A percentile compares a stretch with the other conserved stretches of the same genome.
Conservation (phyloP, 1,284 basidiomycete species). For the Moesziomyces sp. region DNA sequence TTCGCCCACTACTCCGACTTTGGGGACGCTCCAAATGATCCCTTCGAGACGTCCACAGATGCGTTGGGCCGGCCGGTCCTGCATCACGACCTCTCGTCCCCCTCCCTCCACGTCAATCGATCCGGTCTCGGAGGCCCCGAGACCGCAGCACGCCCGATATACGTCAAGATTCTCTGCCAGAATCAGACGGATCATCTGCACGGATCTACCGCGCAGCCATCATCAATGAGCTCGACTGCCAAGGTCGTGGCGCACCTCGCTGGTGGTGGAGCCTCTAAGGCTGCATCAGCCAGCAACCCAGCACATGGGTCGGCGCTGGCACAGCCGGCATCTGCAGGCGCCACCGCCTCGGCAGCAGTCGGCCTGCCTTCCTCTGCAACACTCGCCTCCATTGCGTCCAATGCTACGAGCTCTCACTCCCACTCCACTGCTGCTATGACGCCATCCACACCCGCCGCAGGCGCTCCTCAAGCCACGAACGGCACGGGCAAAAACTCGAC, state of each 20-base stretch:
- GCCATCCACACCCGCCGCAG: constrained; percentile 26
- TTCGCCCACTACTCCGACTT: constrained; percentile 21
- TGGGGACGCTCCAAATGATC: constrained; percentile 31
- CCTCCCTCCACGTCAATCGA: background rate
- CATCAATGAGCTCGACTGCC: constrained; percentile 13
- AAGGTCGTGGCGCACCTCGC: constrained; percentile 34
- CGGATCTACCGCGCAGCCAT: constrained; percentile 23
- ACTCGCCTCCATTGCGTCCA: constrained; percentile 47
- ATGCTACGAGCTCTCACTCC: constrained; percentile 45
- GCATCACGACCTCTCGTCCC: background rate
- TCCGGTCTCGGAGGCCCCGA: constrained; percentile 4
- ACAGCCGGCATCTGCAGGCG: constrained; percentile 2
- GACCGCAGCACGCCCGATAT: constrained; percentile 25
- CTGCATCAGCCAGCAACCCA: constrained; percentile 9
- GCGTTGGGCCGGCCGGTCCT: background rate
- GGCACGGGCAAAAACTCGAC: constrained; percentile 7
- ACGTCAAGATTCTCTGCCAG: constrained; percentile 55
- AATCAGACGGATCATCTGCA: constrained; percentile 57
- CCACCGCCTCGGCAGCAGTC: constrained; percentile 13
- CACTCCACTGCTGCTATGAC: constrained; percentile 25
- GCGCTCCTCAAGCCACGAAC: constrained; percentile 4
- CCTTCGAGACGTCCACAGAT: constrained; percentile 20
- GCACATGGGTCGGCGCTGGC: constrained; percentile 5
- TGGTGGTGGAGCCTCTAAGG: constrained; percentile 18
- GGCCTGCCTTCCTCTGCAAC: constrained; percentile 38